These are phyloP conservation scores for Aegilops speltoides DNA, from an alignment of 176 grass and related monocot species.

Conservation along the genomic window DNA sequence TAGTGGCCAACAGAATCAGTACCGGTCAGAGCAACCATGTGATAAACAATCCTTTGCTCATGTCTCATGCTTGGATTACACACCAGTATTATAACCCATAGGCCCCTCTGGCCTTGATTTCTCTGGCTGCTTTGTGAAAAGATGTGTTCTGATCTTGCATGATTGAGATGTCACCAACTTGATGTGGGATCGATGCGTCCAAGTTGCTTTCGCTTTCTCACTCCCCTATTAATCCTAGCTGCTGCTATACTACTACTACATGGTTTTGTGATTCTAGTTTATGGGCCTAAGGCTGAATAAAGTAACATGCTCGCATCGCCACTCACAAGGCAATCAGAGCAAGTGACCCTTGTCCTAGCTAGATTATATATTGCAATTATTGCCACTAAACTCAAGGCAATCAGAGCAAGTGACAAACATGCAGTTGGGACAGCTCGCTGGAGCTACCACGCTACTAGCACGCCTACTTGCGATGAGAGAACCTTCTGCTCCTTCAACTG, in stretches of 20 bases:
- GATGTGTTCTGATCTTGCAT: not conserved
- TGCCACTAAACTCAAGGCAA: not conserved
- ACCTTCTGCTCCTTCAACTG: conserved; percentile 13
- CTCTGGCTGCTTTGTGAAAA: conserved; percentile 22
- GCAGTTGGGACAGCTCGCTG: conserved; percentile 16
- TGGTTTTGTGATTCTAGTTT: not conserved
- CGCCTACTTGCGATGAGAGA: conserved; percentile 6
- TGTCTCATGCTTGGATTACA: not conserved
- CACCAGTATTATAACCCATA: not conserved
- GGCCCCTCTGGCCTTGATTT: not conserved
- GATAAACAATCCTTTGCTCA: too few species aligned
- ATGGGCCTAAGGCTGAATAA: not conserved
- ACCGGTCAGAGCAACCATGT: too few species aligned
- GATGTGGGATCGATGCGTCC: not conserved
- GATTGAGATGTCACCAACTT: conserved; percentile 12
- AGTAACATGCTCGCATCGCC: conserved; percentile 2
- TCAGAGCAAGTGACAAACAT: not conserved
- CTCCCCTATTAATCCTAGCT: conserved; percentile 9
- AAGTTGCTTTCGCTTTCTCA: conserved; percentile 46
- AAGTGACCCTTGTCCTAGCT: conserved; percentile 2
- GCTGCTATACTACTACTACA: too few species aligned
- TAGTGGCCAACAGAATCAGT: too few species aligned
- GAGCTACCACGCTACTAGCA: not conserved
- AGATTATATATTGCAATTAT: conserved; percentile 20
- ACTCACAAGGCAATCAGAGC: conserved; percentile 1